Conservation (phyloP, 176 grass and related monocot genomes). For the Avena atlantica region DNA sequence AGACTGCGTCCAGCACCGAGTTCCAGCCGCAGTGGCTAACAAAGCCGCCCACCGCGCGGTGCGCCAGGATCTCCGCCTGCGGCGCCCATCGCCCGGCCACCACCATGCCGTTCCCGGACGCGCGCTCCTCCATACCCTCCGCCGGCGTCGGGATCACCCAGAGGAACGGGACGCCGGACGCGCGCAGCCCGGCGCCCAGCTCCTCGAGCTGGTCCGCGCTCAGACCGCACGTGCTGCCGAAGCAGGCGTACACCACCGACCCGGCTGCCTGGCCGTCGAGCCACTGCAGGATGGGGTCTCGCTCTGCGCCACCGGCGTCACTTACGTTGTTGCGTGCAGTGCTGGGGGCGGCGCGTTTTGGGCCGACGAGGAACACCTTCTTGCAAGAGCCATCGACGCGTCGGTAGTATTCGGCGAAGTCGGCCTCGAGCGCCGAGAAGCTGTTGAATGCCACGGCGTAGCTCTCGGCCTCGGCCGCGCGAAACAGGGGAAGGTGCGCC, state of each 20-base stretch:
- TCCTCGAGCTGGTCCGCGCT: slow-evolving; percentile 38
- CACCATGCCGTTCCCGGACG: slow-evolving; percentile 45
- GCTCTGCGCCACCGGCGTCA: neutral
- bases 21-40: slow-evolving; percentile 65
- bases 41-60: slow-evolving; percentile 60
- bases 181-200: slow-evolving; percentile 41
- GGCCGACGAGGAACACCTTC: slow-evolving; percentile 59
- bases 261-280: slow-evolving; percentile 30
- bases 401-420: slow-evolving; percentile 46
- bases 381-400: neutral
- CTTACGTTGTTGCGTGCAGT: neutral
- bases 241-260: slow-evolving; percentile 68
- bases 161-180: slow-evolving; percentile 32
- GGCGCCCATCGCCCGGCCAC: slow-evolving; percentile 57
- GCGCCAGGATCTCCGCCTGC: slow-evolving; percentile 46
- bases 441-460: slow-evolving; percentile 51
- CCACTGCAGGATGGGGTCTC: slow-evolving; percentile 53
- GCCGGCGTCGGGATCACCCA: slow-evolving; percentile 37
- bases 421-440: slow-evolving; percentile 44
- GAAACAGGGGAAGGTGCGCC: slow-evolving; percentile 46
- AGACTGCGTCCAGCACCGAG: slow-evolving; percentile 45
- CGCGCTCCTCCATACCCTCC: neutral
- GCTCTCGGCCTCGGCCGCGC: slow-evolving; percentile 45
- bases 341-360: neutral
- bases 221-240: slow-evolving; percentile 55